These are phyloP conservation scores for Colletotrichum ledebouriae DNA, from an alignment of 2,329 filamentous ascomycete species.

Conservation along the genomic window DNA sequence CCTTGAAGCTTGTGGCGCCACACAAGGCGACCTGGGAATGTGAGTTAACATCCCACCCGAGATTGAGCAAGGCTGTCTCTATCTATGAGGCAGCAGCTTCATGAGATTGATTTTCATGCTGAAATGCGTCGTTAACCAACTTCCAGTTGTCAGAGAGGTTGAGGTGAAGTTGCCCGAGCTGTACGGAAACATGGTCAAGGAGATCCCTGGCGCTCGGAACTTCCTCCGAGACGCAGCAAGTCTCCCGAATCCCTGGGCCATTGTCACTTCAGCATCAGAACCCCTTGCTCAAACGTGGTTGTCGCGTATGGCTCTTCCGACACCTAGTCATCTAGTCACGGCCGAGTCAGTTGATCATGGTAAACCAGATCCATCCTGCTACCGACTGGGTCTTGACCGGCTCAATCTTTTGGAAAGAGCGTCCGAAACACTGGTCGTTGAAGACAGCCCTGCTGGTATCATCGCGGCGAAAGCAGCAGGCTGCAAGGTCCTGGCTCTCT, in stretches of 20 bases:
- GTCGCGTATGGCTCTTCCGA: not conserved
- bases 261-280: not conserved
- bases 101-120: too few species aligned
- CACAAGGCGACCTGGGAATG: not conserved
- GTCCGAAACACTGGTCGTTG: not conserved
- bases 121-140: too few species aligned
- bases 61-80: too few species aligned
- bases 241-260: not conserved
- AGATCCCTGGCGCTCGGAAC: not conserved
- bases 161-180: not conserved
- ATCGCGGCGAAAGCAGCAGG: not conserved
- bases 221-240: not conserved
- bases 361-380: not conserved
- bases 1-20: not conserved
- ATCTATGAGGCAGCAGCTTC: too few species aligned
- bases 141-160: not conserved
- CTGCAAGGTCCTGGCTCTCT: not conserved
- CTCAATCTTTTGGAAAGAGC: not conserved
- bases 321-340: not conserved
- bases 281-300: slow-evolving; percentile 1
- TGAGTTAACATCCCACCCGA: not conserved
- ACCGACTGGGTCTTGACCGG: not conserved
- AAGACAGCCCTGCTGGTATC: slow-evolving; percentile 1
- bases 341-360: not conserved
- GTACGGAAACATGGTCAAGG: not conserved